A percentile compares a stretch with the other conserved stretches of the same genome.
phyloP scores from a whole-genome alignment of 192 early-diverging fungal species.

The Lunasporangiospora selenospora region DNA sequence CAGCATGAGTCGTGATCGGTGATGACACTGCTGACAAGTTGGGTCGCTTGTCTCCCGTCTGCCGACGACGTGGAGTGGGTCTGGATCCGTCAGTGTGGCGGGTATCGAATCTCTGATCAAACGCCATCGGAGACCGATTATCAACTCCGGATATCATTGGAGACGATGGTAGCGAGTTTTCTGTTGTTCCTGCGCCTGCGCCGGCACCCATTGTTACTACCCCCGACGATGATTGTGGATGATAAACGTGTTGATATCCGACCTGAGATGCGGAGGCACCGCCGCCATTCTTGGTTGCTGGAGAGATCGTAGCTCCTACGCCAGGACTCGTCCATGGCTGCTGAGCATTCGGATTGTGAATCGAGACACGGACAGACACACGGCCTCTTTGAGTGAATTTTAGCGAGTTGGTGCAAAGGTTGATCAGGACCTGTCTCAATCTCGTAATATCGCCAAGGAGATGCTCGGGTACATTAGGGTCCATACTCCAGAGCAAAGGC shows the following conservation, averaged over 20 bases:
- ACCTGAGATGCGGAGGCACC: too few species aligned
- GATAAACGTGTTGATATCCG: constrained; percentile 13
- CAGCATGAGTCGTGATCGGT: too few species aligned
- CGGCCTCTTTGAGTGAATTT: constrained; percentile 50
- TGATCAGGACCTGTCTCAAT: constrained; percentile 57
- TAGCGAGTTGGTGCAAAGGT: constrained; percentile 61
- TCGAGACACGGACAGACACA: constrained; percentile 40
- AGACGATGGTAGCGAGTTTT: constrained; percentile 21
- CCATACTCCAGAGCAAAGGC: constrained; percentile 60
- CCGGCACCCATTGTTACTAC: too few species aligned
- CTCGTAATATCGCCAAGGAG: constrained; percentile 60
- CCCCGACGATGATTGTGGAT: background rate
- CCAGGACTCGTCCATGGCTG: too few species aligned
- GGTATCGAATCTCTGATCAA: constrained; percentile 39
- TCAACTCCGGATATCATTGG: constrained; percentile 37
- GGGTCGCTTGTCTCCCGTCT: too few species aligned
- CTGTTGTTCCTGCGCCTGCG: too few species aligned
- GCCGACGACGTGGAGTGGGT: too few species aligned
- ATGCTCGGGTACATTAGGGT: constrained; percentile 55
- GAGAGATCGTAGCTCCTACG: too few species aligned
- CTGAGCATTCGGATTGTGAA: constrained; percentile 17
- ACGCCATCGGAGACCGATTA: constrained; percentile 32
- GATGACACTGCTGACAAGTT: too few species aligned
- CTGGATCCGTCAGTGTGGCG: constrained; percentile 13
- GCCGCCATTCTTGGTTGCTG: too few species aligned